phyloP scores from a whole-genome alignment of 208 protist genomes.

The Trypanosoma platydactyli region DNA sequence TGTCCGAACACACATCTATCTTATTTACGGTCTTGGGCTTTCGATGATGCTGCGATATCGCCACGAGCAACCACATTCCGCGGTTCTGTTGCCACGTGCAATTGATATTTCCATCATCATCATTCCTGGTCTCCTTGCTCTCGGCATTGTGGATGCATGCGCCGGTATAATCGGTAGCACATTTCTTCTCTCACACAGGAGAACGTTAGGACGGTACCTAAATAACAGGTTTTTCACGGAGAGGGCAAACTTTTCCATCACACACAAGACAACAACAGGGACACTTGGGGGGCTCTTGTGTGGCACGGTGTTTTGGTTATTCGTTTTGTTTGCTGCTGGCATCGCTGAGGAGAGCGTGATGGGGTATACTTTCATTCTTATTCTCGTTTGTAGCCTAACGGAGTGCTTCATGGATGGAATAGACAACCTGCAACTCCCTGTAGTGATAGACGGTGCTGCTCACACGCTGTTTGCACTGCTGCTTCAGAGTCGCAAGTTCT shows the following conservation, averaged over 20 bases:
- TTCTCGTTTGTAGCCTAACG: constrained; percentile 68
- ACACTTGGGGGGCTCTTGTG: constrained; percentile 70
- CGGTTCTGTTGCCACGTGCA: constrained; percentile 28
- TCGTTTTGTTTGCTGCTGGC: constrained; percentile 44
- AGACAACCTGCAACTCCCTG: constrained; percentile 87
- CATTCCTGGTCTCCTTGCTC: constrained; percentile 79
- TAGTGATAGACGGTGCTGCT: constrained; percentile 76
- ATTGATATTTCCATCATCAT: constrained; percentile 78
- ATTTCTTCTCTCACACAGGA: constrained; percentile 58
- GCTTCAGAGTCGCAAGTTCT: constrained; percentile 40
- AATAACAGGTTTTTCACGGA: constrained; percentile 78
- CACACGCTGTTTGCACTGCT: constrained; percentile 68
- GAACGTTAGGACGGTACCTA: constrained; percentile 70
- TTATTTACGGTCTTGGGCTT: constrained; percentile 75
- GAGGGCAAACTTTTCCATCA: constrained; percentile 77
- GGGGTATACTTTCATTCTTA: constrained; percentile 61
- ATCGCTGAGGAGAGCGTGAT: neutral
- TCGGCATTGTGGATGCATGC: constrained; percentile 84
- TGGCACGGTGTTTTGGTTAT: constrained; percentile 68
- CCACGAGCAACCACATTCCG: constrained; percentile 28
- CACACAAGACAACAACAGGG: constrained; percentile 89
- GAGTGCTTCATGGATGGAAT: constrained; percentile 90
- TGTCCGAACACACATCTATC: constrained; percentile 88
- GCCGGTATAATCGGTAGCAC: constrained; percentile 84
- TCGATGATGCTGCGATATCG: constrained; percentile 78